Evolutionary conservation across 345 rosid species (phyloP), one percentile per base, ranked within the genome.

Genomic region (Gossypium thurberi): DNA sequence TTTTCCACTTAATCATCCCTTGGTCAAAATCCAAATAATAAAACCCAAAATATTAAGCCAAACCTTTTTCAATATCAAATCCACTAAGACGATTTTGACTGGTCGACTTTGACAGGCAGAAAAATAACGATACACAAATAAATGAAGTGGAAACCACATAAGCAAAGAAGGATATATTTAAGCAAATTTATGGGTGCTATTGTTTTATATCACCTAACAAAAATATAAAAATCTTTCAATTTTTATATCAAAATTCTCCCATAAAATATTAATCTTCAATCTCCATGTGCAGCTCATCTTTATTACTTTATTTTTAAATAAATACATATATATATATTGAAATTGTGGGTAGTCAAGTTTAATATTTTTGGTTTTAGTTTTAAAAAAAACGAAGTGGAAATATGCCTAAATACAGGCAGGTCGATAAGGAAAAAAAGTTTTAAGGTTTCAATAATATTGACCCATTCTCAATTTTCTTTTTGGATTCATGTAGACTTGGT

Each of bases 111-210:
- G 81, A 81, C 74, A 14, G 65, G 59, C 55, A 8, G 46, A 33
- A 21, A 55, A 40, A 8, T 44, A 57, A 57, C 26, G 12, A 52
- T n/a, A 13, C 3, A 23, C 10, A 2, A 33, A 4, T 28, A 8
- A 13, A 47, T 40, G 62, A 78, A 46, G 80, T 78, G 79, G 86
- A 80, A 46, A 68, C 80, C 81, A 50, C 75, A 18, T 21, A 43
- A 66, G 75, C 69, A 43, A 47, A 11, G 23, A 5, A 33, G 37
- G 37, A 53, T 9, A 43, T 43, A 8, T 43, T 64, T 23, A 58
- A 12, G 56, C 26, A 33, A 68, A 25, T 46, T 25, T 8, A 15
- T 21, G 21, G 20, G 28, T 33, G 4, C 11, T 7, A 26, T 63
- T 46, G 44, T 73, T 46, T 69, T 68, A 10, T 23, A 53, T 11